Conservation (phyloP, 257 asterid species). For the Craterostigma plantagineum region DNA sequence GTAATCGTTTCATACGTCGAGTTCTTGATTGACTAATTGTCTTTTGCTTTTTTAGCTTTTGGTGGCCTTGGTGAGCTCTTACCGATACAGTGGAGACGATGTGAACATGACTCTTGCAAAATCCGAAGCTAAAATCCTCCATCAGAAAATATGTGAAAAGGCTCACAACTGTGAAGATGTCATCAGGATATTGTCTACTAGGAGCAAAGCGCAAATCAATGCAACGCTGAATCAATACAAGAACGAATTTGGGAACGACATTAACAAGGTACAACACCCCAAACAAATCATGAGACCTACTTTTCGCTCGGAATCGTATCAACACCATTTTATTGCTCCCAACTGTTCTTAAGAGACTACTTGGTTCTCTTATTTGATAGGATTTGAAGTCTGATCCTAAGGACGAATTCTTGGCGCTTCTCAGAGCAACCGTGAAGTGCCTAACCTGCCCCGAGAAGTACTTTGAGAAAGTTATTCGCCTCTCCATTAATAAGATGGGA, state of each 20-base stretch:
- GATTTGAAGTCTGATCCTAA: slow-evolving; percentile 55
- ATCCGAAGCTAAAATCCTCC: slow-evolving; percentile 71
- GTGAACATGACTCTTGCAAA: slow-evolving; percentile 75
- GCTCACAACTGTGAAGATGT: slow-evolving; percentile 57
- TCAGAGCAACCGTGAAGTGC: slow-evolving; percentile 56
- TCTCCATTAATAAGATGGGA: slow-evolving; percentile 46
- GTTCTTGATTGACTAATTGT: background rate
- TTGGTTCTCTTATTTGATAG: slow-evolving; percentile 16
- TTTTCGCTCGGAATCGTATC: background rate
- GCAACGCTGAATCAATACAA: slow-evolving; percentile 85
- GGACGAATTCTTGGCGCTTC: slow-evolving; percentile 46
- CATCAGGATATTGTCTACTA: slow-evolving; percentile 61
- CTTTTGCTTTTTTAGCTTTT: slow-evolving; percentile 37
- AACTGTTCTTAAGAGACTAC: background rate
- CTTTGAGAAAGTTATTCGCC: slow-evolving; percentile 59
- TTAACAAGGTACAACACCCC: slow-evolving; percentile 33
- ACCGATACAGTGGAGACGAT: slow-evolving; percentile 74
- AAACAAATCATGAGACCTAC: background rate
- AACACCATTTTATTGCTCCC: background rate
- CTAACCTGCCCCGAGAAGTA: slow-evolving; percentile 58
- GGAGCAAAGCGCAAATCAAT: slow-evolving; percentile 83
- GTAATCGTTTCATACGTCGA: background rate
- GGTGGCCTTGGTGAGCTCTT: slow-evolving; percentile 64
- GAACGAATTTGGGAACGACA: slow-evolving; percentile 44
- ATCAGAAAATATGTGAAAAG: slow-evolving; percentile 58